These are phyloP conservation scores for Ligustrum vulgare DNA, from an alignment of 257 asterid species.

Conservation along the genomic window DNA sequence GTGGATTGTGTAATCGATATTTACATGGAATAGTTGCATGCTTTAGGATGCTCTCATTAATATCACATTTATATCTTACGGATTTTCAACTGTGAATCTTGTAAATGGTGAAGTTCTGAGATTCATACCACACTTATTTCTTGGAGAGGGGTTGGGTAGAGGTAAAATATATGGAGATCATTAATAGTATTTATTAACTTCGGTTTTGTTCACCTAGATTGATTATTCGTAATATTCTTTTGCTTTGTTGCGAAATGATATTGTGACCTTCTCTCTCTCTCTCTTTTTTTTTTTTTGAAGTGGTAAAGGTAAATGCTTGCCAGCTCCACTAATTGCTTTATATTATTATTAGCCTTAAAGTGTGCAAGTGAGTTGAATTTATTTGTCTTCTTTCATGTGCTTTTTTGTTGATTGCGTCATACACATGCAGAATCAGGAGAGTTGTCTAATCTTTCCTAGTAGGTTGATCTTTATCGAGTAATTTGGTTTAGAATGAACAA, in stretches of 20 bases:
- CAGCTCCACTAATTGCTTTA: slow-evolving; percentile 6
- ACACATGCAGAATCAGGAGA: background rate
- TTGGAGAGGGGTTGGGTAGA: slow-evolving; percentile 1
- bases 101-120: slow-evolving; percentile 1
- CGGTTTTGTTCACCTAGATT: background rate
- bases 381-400: background rate
- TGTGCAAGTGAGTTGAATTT: background rate
- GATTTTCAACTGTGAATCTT: slow-evolving; percentile 4
- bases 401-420: background rate
- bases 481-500: background rate
- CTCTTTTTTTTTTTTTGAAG: background rate
- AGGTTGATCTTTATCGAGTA: background rate
- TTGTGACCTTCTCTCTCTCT: background rate
- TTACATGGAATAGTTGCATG: slow-evolving; percentile 6
- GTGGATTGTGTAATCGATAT: slow-evolving; percentile 16
- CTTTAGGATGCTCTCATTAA: background rate
- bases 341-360: background rate
- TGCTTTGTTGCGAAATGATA: background rate
- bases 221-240: background rate
- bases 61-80: background rate
- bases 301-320: slow-evolving; percentile 8
- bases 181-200: background rate
- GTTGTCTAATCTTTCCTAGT: background rate
- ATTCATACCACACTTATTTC: background rate
- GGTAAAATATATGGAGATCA: no score